A percentile compares a stretch with the other conserved stretches of the same genome.
These are phyloP conservation scores for Dillenia suffruticosa DNA, from an alignment of 164 flowering plant genomes.

Conservation along the genomic window DNA sequence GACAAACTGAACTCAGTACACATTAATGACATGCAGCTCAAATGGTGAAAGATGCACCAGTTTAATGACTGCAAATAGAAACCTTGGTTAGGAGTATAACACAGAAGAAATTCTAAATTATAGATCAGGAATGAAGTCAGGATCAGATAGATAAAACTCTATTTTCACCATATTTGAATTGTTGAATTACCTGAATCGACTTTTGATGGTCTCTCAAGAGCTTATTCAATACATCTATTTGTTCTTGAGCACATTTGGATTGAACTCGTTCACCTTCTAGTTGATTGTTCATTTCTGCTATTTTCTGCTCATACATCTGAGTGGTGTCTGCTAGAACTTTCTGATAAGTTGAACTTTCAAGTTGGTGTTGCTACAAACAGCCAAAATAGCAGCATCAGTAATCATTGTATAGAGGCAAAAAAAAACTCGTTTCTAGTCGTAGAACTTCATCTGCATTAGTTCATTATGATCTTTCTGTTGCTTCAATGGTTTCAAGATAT, in stretches of 20 bases:
- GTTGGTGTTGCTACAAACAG: constrained; percentile 46
- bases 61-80: too few relatives aligned
- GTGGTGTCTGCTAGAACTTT: constrained; percentile 61
- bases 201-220: constrained; percentile 40
- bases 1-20: too few relatives aligned
- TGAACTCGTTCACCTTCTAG: constrained; percentile 44
- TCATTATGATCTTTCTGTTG: constrained; percentile 43
- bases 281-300: constrained; percentile 43
- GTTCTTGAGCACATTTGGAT: constrained; percentile 37
- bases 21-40: too few relatives aligned
- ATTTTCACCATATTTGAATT: too few relatives aligned
- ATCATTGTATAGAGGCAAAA: neutral
- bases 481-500: constrained; percentile 37
- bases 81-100: too few relatives aligned
- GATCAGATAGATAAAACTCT: too few relatives aligned
- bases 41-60: too few relatives aligned
- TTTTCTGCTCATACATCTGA: constrained; percentile 63
- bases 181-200: constrained; percentile 29
- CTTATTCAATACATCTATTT: constrained; percentile 31
- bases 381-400: constrained; percentile 20
- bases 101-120: too few relatives aligned
- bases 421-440: constrained; percentile 36
- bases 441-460: constrained; percentile 41
- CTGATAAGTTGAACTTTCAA: constrained; percentile 53
- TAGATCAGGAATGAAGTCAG: too few relatives aligned